phyloP scores from a whole-genome alignment of 2,329 filamentous ascomycete genomes.

The Aspergillus oerlinghausenensis region DNA sequence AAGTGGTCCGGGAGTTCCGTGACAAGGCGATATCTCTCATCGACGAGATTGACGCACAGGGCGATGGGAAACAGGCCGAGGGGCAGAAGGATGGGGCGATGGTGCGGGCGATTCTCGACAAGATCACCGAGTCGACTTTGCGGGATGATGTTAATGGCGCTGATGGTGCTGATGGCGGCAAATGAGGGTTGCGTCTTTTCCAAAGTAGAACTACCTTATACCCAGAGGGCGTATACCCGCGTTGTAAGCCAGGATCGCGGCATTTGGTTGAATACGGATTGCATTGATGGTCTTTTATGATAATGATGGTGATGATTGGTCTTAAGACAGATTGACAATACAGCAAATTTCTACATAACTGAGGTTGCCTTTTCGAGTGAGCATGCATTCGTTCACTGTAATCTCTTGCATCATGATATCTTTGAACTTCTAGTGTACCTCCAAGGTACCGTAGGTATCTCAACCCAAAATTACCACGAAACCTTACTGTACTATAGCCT shows the following conservation, averaged over 20 bases:
- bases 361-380: neutral
- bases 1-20: slow-evolving; percentile 61
- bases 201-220: neutral
- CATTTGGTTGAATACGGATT: neutral
- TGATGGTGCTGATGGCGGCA: neutral
- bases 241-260: neutral
- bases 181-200: neutral
- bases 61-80: slow-evolving; percentile 20
- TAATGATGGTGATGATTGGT: neutral
- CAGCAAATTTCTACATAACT: neutral
- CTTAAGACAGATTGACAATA: neutral
- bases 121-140: slow-evolving; percentile 49
- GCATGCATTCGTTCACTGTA: neutral
- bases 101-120: slow-evolving; percentile 65
- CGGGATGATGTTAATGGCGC: slow-evolving; percentile 20
- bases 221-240: neutral
- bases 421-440: neutral
- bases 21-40: slow-evolving; percentile 60
- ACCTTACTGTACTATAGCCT: neutral
- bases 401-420: neutral
- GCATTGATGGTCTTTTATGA: neutral
- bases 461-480: neutral
- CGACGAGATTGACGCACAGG: slow-evolving; percentile 56
- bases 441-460: neutral
- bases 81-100: slow-evolving; percentile 53